Conservation (phyloP, 2,329 filamentous ascomycete genomes). For the Cercospora nicotianae region DNA sequence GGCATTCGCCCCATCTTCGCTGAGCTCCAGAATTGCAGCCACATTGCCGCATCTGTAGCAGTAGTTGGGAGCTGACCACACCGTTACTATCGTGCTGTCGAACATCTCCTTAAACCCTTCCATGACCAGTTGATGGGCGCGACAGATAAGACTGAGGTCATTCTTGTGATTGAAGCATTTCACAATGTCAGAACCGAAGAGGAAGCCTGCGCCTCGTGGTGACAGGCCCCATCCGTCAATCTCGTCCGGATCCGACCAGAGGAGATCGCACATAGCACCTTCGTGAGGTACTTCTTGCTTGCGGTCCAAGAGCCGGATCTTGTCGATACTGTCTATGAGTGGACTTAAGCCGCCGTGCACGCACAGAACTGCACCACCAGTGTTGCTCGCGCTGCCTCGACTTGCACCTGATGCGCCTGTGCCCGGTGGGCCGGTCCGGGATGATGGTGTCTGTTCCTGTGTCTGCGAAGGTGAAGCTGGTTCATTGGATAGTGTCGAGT, state of each 20-base stretch:
- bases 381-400: conserved; percentile 57
- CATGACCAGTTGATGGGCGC: conserved; percentile 97
- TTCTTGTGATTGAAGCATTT: conserved; percentile 95
- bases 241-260: conserved; percentile 98
- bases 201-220: conserved; percentile 88
- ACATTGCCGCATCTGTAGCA: conserved; percentile 56
- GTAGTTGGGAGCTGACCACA: conserved; percentile 62
- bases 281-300: conserved; percentile 99
- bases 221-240: conserved; percentile 96
- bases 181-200: conserved; percentile 94
- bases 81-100: conserved; percentile 89
- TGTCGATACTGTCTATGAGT: conserved; percentile 88
- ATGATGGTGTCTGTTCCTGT: conserved; percentile 36
- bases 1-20: conserved; percentile 68
- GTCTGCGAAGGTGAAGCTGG: conserved; percentile 44
- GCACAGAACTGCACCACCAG: conserved; percentile 82
- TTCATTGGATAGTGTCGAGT: conserved; percentile 31
- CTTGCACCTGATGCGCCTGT: conserved; percentile 74
- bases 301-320: conserved; percentile 89
- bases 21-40: conserved; percentile 88
- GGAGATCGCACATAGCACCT: conserved; percentile 95
- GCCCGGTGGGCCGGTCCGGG: conserved; percentile 66
- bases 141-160: conserved; percentile 85
- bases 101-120: conserved; percentile 99
- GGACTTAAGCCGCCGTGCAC: conserved; percentile 93